Evolutionary conservation across 441 rosid species (phyloP), one percentile per base, ranked within the genome.

Genomic region (Corymbia calophylla): DNA sequence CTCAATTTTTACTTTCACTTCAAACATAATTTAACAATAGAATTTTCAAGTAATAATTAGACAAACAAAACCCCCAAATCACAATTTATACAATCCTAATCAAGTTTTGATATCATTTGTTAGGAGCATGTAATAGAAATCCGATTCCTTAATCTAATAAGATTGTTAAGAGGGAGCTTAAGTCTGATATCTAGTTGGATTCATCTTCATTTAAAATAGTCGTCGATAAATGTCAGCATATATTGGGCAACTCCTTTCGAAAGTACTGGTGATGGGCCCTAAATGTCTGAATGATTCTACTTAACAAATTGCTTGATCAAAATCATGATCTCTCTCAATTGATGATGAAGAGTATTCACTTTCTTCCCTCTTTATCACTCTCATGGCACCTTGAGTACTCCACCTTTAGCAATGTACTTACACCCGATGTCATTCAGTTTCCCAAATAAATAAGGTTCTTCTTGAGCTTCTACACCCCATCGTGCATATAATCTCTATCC

Each of bases 141-240:
- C 7, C 14, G 6, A 58, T 25, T 0, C 14, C 64, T 58, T 58
- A 0, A 58, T 29, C 1, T 58, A 58, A 25, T 12, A 58, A 58
- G 29, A 58, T 58, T 1, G 2, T 0, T 0, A 58, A 58, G 1
- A 2, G n/a, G 1, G n/a, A 58, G 64, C 0, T 58, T 6, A 1
- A 58, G 1, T 58, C 29, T 1, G 0, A 58, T 0, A 58, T 58
- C 4, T 58, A 58, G n/a, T 58, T 58, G 64, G 29, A 58, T 0
- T 29, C 14, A 58, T 29, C n/a, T 48, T 58, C 29, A 4, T 14
- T 58, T 10, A 0, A 58, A 58, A 23, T 58, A 23, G 64, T 25
- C 0, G 3, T 58, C 1, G 0, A 58, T 9, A 58, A 58, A 58
- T 58, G 14, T 58, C 0, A 58, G 1, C 11, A 58, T 10, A 25